A percentile compares a stretch with the other conserved stretches of the same genome.
phyloP scores from a whole-genome alignment of 495 filamentous ascomycete species.

The Peziza echinospora region DNA sequence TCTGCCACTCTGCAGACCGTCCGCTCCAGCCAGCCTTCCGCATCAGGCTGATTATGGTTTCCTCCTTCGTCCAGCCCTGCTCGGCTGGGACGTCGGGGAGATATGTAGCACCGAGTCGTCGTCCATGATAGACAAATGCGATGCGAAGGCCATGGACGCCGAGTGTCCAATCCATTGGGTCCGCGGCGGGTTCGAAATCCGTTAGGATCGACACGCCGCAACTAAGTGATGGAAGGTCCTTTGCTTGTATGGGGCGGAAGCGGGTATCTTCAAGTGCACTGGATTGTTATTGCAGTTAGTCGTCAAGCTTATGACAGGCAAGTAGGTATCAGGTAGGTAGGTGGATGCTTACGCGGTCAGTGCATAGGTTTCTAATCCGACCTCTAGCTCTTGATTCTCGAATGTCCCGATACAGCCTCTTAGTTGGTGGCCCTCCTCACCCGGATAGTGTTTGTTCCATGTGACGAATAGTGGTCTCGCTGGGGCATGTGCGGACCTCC shows the following conservation, averaged over 20 bases:
- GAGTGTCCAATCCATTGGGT: conserved; percentile 66
- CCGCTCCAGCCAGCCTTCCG: conserved; percentile 77
- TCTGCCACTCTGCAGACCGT: conserved; percentile 45
- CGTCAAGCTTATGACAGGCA: conserved; percentile 2
- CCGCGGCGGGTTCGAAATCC: conserved; percentile 47
- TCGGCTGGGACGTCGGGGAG: conserved; percentile 78
- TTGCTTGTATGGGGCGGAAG: conserved; percentile 48
- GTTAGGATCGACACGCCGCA: conserved; percentile 54
- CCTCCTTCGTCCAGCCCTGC: conserved; percentile 90
- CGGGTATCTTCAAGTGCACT: conserved; percentile 73
- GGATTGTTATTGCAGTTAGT: not conserved
- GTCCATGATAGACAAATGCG: conserved; percentile 44
- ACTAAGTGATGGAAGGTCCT: conserved; percentile 46
- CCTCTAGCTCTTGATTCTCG: conserved; percentile 48
- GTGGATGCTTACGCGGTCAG: conserved; percentile 46
- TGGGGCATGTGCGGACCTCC: conserved; percentile 9
- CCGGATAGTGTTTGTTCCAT: conserved; percentile 55
- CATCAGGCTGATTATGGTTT: conserved; percentile 76
- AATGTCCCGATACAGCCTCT: conserved; percentile 97
- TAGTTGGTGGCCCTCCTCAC: conserved; percentile 36
- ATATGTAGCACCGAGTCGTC: conserved; percentile 62
- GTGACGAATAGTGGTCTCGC: conserved; percentile 69
- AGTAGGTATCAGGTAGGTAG: too few relatives aligned
- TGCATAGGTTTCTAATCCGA: conserved; percentile 60
- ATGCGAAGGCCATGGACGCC: conserved; percentile 70